Evolutionary conservation across 2,329 filamentous ascomycete species (phyloP), one percentile per base, ranked within the genome.

Genomic region (Keithomyces neogunnii): DNA sequence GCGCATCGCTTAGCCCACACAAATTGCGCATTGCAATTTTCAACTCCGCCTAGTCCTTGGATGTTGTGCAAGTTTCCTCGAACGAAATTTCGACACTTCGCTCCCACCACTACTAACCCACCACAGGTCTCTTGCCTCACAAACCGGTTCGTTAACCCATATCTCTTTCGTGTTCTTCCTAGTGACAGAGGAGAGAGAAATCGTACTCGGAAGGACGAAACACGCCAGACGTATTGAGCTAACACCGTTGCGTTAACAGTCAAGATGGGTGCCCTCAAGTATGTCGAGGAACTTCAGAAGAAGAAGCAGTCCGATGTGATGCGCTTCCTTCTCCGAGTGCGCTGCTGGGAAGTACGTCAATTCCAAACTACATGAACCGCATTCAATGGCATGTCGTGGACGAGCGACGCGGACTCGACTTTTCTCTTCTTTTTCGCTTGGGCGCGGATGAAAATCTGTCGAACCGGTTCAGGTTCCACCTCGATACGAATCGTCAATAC

Each of bases 291-390:
- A 85, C 88, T 99, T 82, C 90, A 96, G 78, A 97, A 99, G 90
- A 96, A 96, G 89, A 99, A 99, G 90, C 93, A 99, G 87, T 96
- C 89, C 76, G 93, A 99, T 85, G 88, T 99, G 73, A 89, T 97
- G 82, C 91, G 91, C 82, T 99, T 99, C 85, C 87, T 99, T 80
- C 89, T 96, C 78, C 92, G 90, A 76, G 90, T 96, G 73, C 91
- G 93, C 81, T 99, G 93, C 91, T 99, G 93, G 93, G 93, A 99
- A 89, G 92, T 92, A 82, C 80, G 83, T 82, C 81, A 67, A 80
- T 69, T 26, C 45, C 45, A 26, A 65, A 63, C 60, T 7, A 30
- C 28, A 29, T 62, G 63, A 59, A 65, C 63, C 49, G 54, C 57
- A 61, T 64, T 60, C 32, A 40, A 44, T 62, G 61, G 63, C 56